Percentiles rank a stretch among this genome's conserved stretches.
phyloP scores from a whole-genome alignment of 2,329 filamentous ascomycete genomes.

The Penicillium sp. region DNA sequence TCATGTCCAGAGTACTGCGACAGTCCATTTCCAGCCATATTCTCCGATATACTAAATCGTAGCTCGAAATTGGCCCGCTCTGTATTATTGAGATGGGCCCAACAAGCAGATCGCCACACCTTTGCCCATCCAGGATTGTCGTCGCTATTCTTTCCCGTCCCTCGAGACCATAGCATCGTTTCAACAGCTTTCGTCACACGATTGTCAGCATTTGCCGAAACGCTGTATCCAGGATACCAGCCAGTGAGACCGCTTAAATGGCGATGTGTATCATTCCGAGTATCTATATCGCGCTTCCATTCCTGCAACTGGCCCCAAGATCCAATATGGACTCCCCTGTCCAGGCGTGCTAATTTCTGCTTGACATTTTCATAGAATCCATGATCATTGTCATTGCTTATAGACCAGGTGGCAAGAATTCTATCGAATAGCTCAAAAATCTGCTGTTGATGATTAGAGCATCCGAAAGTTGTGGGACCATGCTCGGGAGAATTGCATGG shows the following conservation, averaged over 20 bases:
- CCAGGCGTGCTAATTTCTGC: conserved; percentile 14
- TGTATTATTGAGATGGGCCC: conserved; percentile 59
- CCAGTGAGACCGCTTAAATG: conserved; percentile 62
- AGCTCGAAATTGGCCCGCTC: conserved; percentile 40
- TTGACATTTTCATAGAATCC: conserved; percentile 11
- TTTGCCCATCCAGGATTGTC: conserved; percentile 63
- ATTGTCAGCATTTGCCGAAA: conserved; percentile 52
- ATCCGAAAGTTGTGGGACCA: conserved; percentile 48
- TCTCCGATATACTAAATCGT: conserved; percentile 14
- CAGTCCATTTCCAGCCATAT: conserved; percentile 13
- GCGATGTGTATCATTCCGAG: conserved; percentile 52
- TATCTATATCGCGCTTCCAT: conserved; percentile 54
- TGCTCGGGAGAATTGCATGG: conserved; percentile 65
- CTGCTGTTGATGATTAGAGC: conserved; percentile 30
- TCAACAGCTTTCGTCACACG: conserved; percentile 51
- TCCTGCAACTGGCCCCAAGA: conserved; percentile 53
- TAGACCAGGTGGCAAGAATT: conserved; percentile 38
- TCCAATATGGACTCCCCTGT: conserved; percentile 43
- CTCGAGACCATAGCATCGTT: conserved; percentile 53
- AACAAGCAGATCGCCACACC: conserved; percentile 62
- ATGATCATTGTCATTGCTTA: conserved; percentile 34
- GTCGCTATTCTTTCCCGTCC: conserved; percentile 47
- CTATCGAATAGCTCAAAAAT: conserved; percentile 48
- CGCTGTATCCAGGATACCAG: conserved; percentile 59
- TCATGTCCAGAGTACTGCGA: conserved; percentile 14